Conservation (phyloP, 1,139 yeast genomes). For the Protomyces gravidus region DNA sequence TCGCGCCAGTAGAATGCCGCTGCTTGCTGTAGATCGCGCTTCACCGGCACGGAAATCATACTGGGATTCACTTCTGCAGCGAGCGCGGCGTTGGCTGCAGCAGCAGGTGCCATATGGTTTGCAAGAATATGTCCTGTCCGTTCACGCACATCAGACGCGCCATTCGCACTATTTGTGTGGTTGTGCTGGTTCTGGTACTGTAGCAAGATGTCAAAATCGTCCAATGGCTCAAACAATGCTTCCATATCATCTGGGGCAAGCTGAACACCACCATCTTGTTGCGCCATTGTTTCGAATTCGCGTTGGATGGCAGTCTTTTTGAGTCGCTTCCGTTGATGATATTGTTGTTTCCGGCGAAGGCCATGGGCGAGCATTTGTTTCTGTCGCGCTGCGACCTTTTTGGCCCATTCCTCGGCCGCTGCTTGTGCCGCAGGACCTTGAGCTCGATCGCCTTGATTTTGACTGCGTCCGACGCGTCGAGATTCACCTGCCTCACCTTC, state of each 20-base stretch:
- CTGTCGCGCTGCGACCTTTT: not conserved
- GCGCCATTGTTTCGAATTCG: not conserved
- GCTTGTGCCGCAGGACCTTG: not conserved
- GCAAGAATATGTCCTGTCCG: not conserved
- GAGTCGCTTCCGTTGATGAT: not conserved
- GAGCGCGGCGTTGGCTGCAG: not conserved
- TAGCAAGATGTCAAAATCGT: not conserved
- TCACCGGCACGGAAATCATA: not conserved
- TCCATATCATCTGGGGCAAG: not conserved
- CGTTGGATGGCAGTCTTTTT: conserved; percentile 5
- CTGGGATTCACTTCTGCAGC: not conserved
- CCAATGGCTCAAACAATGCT: not conserved
- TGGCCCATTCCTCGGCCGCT: not conserved
- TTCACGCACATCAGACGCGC: not conserved
- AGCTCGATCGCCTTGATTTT: not conserved
- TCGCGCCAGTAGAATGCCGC: not conserved
- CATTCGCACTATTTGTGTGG: not conserved
- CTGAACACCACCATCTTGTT: not conserved
- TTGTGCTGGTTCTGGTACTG: not conserved
- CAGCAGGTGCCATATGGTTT: not conserved
- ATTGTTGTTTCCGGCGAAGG: conserved; percentile 5
- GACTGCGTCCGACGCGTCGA: not conserved
- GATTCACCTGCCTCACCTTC: not conserved
- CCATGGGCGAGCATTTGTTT: conserved; percentile 14
- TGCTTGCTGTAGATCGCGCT: not conserved